Base-by-base conservation (phyloP, 2,329 filamentous ascomycete species). In the Fusarium staphyleae region DNA sequence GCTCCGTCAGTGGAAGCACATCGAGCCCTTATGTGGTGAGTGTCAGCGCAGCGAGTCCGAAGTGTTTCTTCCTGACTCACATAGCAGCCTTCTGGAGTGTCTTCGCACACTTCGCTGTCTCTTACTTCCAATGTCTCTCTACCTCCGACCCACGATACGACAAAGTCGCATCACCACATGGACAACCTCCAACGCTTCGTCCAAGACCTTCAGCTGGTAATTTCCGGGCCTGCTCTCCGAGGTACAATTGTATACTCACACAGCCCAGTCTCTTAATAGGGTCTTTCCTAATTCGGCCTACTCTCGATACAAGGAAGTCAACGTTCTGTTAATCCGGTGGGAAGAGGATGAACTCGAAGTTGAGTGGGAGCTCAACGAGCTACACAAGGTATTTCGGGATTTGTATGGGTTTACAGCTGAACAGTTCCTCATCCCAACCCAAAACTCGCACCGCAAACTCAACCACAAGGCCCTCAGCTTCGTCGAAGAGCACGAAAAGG, bases 291-390 rank as follows among this genome's bases (percentile, higher is more conserved):
- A 67, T 32, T 66, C 65, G 15, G 54, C 55, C 5, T 67, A 67
- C 45, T 67, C 65, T 40, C 55, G 65, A 18, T 67, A 67, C 9
- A 65, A 35, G 32, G 58, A 67, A n/a, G 63, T 67, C 16, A 54
- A 67, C 15, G 65, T 65, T 16, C 35, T 67, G 22, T 46, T 67
- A n/a, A 65, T 66, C 43, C 59, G 57, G 36, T 67, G 65, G 65
- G 65, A 67, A 33, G 65, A 67, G 36, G 65, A 67, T 11, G 65
- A 67, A 18, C 65, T 67, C 11, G 60, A 67, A 5, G 65, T 67
- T 8, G 63, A 65, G 12, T 54, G 49, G 42, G 65, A 67, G 22
- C 52, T 67, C 32, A 55, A 65, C 19, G 61, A 67, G 33, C 14
- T 67, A 13, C 48, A 51, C 36, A 55, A 30, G 10, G 54, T 66